These are phyloP conservation scores for Fusarium mangiferae DNA, from an alignment of 2,329 filamentous ascomycete genomes.

Conservation along the genomic window DNA sequence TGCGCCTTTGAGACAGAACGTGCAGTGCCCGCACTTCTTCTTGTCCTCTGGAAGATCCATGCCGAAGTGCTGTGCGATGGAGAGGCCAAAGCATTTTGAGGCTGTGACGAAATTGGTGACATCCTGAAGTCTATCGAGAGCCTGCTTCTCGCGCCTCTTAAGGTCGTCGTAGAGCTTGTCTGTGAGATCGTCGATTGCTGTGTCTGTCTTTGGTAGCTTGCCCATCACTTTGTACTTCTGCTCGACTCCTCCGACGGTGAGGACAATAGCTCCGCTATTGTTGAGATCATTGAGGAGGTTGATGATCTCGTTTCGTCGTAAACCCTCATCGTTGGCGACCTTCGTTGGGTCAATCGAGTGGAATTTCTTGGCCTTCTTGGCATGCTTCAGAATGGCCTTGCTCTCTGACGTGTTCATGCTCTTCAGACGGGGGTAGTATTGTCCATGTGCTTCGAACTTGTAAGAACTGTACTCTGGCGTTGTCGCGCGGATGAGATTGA, in stretches of 20 bases:
- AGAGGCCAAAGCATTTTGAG: conserved; percentile 60
- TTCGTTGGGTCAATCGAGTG: conserved; percentile 61
- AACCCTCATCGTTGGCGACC: conserved; percentile 44
- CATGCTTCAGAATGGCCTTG: conserved; percentile 54
- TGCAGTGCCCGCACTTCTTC: conserved; percentile 65
- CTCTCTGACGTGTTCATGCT: conserved; percentile 55
- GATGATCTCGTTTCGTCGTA: conserved; percentile 61
- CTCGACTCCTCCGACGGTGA: conserved; percentile 62
- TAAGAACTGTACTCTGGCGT: conserved; percentile 68
- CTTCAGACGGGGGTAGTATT: conserved; percentile 47
- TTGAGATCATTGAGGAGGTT: conserved; percentile 65
- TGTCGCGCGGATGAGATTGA: conserved; percentile 64
- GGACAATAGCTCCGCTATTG: conserved; percentile 58
- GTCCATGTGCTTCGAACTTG: conserved; percentile 54
- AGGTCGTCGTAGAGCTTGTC: conserved; percentile 62
- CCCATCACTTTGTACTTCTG: conserved; percentile 64
- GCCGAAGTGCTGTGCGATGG: conserved; percentile 67
- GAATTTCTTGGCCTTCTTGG: conserved; percentile 55
- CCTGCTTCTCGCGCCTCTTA: conserved; percentile 61
- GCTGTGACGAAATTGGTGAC: conserved; percentile 65
- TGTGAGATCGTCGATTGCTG: conserved; percentile 57
- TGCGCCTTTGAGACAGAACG: conserved; percentile 49
- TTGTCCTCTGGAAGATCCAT: conserved; percentile 58
- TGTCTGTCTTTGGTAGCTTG: conserved; percentile 54
- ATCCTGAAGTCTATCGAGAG: conserved; percentile 60